phyloP scores from a whole-genome alignment of 352 stramenopile species.

The Phytophthora vignae region DNA sequence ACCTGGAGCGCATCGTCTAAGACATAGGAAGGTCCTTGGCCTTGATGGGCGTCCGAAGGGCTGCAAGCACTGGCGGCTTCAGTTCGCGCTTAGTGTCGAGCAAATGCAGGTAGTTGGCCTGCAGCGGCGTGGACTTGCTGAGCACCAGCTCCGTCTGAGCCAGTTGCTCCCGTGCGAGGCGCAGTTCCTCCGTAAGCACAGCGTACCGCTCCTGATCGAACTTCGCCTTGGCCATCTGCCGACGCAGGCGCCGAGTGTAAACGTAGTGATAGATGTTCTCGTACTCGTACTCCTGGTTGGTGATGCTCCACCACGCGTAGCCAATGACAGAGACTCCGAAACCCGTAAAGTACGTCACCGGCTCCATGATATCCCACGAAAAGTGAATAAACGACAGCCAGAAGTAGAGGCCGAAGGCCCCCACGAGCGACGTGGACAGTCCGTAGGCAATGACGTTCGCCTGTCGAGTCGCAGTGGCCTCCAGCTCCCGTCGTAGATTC shows the following conservation, averaged over 20 bases:
- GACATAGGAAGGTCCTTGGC: slow-evolving; percentile 11
- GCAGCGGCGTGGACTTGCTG: slow-evolving; percentile 66
- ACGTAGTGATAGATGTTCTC: slow-evolving; percentile 90
- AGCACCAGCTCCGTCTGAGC: slow-evolving; percentile 67
- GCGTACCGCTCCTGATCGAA: slow-evolving; percentile 68
- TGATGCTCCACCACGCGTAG: slow-evolving; percentile 88
- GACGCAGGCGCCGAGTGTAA: slow-evolving; percentile 68
- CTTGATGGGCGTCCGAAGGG: slow-evolving; percentile 10
- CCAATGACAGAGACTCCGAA: slow-evolving; percentile 81
- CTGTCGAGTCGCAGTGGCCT: slow-evolving; percentile 65
- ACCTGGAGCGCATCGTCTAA: slow-evolving; percentile 18
- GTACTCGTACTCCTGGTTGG: slow-evolving; percentile 90
- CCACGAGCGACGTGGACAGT: slow-evolving; percentile 70
- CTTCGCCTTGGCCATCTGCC: slow-evolving; percentile 61
- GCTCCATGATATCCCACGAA: slow-evolving; percentile 93
- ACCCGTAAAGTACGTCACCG: slow-evolving; percentile 90
- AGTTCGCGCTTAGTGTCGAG: slow-evolving; percentile 44
- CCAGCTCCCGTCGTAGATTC: slow-evolving; percentile 70
- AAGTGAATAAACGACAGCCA: slow-evolving; percentile 91
- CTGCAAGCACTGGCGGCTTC: slow-evolving; percentile 33
- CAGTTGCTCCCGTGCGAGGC: slow-evolving; percentile 48
- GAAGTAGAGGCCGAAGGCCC: slow-evolving; percentile 86
- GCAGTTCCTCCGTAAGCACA: slow-evolving; percentile 49
- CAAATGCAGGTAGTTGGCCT: slow-evolving; percentile 76
- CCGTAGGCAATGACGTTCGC: slow-evolving; percentile 64